These are phyloP conservation scores for Sporothrix curviconia DNA, from an alignment of 2,329 filamentous ascomycete genomes.

Conservation along the genomic window DNA sequence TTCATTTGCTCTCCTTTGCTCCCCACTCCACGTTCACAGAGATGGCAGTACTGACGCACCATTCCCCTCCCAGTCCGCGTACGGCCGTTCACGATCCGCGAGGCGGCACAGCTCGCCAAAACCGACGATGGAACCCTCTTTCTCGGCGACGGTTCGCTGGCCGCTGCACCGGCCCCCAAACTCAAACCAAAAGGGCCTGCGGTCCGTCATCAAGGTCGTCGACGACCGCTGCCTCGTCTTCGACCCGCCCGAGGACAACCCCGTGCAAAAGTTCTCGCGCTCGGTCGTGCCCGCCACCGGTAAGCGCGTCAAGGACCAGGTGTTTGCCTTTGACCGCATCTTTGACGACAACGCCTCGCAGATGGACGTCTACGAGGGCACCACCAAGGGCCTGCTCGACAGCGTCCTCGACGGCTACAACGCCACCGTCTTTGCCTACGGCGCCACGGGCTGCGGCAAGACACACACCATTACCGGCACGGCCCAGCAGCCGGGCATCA, in stretches of 20 bases:
- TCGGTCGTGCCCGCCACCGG: conserved; percentile 70
- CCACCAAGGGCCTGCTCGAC: conserved; percentile 82
- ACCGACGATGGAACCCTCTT: conserved; percentile 83
- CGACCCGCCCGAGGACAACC: conserved; percentile 91
- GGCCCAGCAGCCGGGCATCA: conserved; percentile 87
- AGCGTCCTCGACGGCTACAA: conserved; percentile 97
- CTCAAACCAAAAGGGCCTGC: conserved; percentile 77
- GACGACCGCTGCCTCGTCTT: conserved; percentile 95
- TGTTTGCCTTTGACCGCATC: conserved; percentile 92
- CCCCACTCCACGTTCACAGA: not conserved
- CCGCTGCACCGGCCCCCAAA: conserved; percentile 77
- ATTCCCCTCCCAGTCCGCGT: conserved; percentile 49
- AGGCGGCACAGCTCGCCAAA: conserved; percentile 81
- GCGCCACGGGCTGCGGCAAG: conserved; percentile 95
- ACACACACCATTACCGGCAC: conserved; percentile 97
- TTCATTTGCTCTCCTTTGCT: not conserved
- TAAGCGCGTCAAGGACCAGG: conserved; percentile 94
- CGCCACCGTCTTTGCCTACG: conserved; percentile 96
- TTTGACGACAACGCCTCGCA: conserved; percentile 95
- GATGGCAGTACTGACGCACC: conserved; percentile 18
- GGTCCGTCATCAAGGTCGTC: conserved; percentile 90
- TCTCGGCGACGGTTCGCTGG: conserved; percentile 92
- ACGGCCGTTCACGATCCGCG: conserved; percentile 73
- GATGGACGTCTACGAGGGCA: conserved; percentile 89
- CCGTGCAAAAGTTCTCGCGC: conserved; percentile 78